These are phyloP conservation scores for Simplicillium aogashimaense DNA, from an alignment of 2,329 filamentous ascomycete genomes.

Conservation along the genomic window DNA sequence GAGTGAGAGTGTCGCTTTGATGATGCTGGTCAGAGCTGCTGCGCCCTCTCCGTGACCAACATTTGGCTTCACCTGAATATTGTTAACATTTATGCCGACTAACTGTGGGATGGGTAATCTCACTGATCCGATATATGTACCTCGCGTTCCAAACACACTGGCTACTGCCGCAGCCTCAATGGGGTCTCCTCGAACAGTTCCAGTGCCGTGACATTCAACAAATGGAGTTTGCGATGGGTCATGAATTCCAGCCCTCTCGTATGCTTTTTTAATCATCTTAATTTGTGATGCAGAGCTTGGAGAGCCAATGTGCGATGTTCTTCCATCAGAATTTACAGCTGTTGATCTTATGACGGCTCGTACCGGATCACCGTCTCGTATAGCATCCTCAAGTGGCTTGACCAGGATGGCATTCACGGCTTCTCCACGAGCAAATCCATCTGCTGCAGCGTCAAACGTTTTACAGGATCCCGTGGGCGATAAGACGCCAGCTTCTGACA, in stretches of 20 bases:
- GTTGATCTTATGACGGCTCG: slow-evolving; percentile 10
- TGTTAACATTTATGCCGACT: slow-evolving; percentile 4
- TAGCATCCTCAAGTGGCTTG: slow-evolving; percentile 16
- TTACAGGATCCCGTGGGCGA: slow-evolving; percentile 13
- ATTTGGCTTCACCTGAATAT: slow-evolving; percentile 17
- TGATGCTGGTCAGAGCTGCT: slow-evolving; percentile 14
- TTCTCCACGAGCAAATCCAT: slow-evolving; percentile 23
- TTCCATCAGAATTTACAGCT: slow-evolving; percentile 8
- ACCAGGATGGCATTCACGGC: slow-evolving; percentile 18
- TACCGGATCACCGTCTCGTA: slow-evolving; percentile 11
- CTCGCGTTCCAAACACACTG: slow-evolving; percentile 1
- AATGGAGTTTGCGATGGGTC: slow-evolving; percentile 25
- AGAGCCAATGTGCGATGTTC: background rate
- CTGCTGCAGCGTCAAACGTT: slow-evolving; percentile 19
- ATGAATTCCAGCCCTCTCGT: slow-evolving; percentile 8
- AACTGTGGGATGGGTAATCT: slow-evolving; percentile 1
- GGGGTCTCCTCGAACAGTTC: slow-evolving; percentile 8
- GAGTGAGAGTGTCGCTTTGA: slow-evolving; percentile 17
- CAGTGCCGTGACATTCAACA: slow-evolving; percentile 14
- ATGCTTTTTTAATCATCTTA: slow-evolving; percentile 5
- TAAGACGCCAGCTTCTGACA: slow-evolving; percentile 9
- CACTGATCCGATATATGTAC: slow-evolving; percentile 2
- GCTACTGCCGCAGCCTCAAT: slow-evolving; percentile 7
- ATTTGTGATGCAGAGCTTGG: slow-evolving; percentile 5
- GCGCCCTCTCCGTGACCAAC: slow-evolving; percentile 19